phyloP scores from a whole-genome alignment of 176 grass and related monocot genomes.

The Oropetium thomaeum region DNA sequence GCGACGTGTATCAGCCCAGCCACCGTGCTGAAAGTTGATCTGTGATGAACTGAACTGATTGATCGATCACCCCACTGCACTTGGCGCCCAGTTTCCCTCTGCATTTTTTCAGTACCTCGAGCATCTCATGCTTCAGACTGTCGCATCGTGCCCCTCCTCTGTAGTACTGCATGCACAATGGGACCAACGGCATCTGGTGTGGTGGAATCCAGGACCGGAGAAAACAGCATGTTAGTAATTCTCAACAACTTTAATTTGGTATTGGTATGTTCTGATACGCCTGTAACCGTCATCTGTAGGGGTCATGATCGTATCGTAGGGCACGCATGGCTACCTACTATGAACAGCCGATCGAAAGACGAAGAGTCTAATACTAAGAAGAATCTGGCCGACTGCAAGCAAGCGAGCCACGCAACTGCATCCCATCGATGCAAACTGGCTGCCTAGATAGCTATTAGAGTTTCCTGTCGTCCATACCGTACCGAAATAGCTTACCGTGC shows the following conservation, averaged over 20 bases:
- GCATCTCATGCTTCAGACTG: background rate
- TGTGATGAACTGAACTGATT: too few relatives aligned
- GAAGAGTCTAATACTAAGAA: background rate
- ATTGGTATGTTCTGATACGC: background rate
- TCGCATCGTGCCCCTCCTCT: background rate
- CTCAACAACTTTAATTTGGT: background rate
- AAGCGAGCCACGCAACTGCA: background rate
- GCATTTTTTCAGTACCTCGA: background rate
- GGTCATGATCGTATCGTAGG: background rate
- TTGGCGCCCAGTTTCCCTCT: too few relatives aligned
- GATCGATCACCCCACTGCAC: too few relatives aligned
- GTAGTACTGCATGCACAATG: background rate
- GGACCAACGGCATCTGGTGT: too few relatives aligned
- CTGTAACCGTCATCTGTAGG: too few relatives aligned
- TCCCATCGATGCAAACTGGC: background rate
- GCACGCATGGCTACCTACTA: background rate
- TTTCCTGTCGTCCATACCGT: background rate
- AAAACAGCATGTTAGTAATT: background rate
- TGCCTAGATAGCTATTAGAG: background rate
- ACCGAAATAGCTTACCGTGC: background rate
- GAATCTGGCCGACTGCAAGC: conserved; percentile 1
- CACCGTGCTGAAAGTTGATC: too few relatives aligned
- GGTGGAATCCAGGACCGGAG: too few relatives aligned
- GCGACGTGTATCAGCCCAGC: background rate
- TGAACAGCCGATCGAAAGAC: too few relatives aligned